Conservation (phyloP, 2,329 filamentous ascomycete genomes). For the Fusarium cyanostomum region DNA sequence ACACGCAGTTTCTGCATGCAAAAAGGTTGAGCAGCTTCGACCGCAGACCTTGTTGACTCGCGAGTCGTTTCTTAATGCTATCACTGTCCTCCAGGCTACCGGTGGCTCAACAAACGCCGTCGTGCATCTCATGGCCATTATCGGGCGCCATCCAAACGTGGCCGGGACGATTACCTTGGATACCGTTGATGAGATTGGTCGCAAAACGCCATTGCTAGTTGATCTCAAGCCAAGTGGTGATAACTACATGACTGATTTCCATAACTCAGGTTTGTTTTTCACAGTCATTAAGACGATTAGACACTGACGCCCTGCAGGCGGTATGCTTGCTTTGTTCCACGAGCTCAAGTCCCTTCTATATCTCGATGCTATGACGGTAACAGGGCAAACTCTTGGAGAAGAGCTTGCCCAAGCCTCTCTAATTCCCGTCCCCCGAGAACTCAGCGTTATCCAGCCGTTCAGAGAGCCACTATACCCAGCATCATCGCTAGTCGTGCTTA, state of each 20-base stretch:
- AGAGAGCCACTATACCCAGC: slow-evolving; percentile 72
- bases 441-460: slow-evolving; percentile 71
- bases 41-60: slow-evolving; percentile 77
- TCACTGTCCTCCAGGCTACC: slow-evolving; percentile 86
- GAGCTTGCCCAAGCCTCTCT: slow-evolving; percentile 77
- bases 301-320: slow-evolving; percentile 58
- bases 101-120: slow-evolving; percentile 88
- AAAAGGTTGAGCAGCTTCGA: slow-evolving; percentile 71
- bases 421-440: slow-evolving; percentile 55
- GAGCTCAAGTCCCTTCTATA: slow-evolving; percentile 79
- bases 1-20: slow-evolving; percentile 72
- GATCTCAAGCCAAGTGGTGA: slow-evolving; percentile 87
- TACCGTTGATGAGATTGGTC: slow-evolving; percentile 80
- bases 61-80: slow-evolving; percentile 82
- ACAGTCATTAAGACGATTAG: rapidly evolving
- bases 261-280: slow-evolving; percentile 65
- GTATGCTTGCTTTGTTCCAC: slow-evolving; percentile 83
- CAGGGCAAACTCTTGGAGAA: slow-evolving; percentile 82
- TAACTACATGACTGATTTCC: slow-evolving; percentile 91
- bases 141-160: slow-evolving; percentile 75
- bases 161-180: slow-evolving; percentile 72
- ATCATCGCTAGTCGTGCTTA: slow-evolving; percentile 83
- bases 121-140: slow-evolving; percentile 87
- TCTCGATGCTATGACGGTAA: slow-evolving; percentile 82
- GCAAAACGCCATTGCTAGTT: slow-evolving; percentile 82